These are phyloP conservation scores for Viola odorata DNA, from an alignment of 345 rosid genomes.

Conservation along the genomic window DNA sequence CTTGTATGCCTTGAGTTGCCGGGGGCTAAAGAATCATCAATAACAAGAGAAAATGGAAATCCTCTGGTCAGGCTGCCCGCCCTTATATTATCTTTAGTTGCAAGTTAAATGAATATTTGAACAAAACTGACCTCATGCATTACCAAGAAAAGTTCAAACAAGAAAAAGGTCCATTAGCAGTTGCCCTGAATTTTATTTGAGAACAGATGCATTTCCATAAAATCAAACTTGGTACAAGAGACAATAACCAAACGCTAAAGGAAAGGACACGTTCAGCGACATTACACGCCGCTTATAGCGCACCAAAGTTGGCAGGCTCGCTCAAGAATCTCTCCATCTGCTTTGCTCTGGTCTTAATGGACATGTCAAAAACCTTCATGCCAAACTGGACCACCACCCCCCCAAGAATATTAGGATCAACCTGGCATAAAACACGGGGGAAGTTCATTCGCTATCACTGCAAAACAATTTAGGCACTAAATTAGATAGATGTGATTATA, in stretches of 20 bases:
- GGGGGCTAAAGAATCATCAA: too few relatives aligned
- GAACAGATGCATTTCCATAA: conserved; percentile 6
- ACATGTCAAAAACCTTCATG: conserved; percentile 95
- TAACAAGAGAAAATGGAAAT: too few relatives aligned
- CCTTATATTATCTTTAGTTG: neutral
- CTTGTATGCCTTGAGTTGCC: too few relatives aligned
- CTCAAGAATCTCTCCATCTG: conserved; percentile 95
- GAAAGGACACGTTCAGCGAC: neutral
- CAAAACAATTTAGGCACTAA: neutral
- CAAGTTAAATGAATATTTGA: neutral
- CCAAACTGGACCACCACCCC: conserved; percentile 79
- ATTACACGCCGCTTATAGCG: conserved; percentile 1
- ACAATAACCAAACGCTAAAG: conserved; percentile 11
- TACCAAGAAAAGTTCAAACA: conserved; percentile 1
- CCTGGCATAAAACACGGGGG: conserved; percentile 35
- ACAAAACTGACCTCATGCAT: neutral
- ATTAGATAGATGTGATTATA: neutral
- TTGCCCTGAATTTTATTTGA: conserved; percentile 14
- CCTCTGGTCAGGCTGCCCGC: too few relatives aligned
- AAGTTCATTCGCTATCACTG: neutral
- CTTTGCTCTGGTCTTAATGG: conserved; percentile 75
- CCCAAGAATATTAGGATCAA: conserved; percentile 87
- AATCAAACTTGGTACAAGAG: neutral
- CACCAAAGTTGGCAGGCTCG: conserved; percentile 43
- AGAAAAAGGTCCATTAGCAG: conserved; percentile 3